Evolutionary conservation across 768 basidiomycete species (phyloP).

Genomic region (Symmetrospora coprosmae): DNA sequence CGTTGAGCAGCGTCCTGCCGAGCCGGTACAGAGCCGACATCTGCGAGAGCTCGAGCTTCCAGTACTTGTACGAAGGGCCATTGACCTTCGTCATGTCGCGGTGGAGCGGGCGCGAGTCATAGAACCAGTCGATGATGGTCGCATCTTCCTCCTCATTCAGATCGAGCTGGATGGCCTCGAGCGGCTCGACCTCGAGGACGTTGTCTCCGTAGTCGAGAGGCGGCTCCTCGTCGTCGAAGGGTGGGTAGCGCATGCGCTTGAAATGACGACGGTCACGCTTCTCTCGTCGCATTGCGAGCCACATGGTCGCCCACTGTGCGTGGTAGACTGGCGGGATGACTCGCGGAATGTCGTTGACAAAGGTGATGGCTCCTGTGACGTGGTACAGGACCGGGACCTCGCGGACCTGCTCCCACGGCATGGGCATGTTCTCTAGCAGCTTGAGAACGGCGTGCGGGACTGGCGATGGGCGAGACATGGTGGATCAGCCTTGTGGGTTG

Average conservation of each 20-base stretch:
- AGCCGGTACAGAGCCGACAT: slow-evolving; percentile 96
- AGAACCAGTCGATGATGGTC: slow-evolving; percentile 94
- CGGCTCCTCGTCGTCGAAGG: slow-evolving; percentile 98
- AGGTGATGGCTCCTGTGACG: slow-evolving; percentile 97
- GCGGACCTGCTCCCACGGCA: slow-evolving; percentile 60
- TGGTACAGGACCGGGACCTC: slow-evolving; percentile 98
- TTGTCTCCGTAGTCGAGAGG: slow-evolving; percentile 99
- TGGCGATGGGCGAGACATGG: background rate
- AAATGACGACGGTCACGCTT: slow-evolving; percentile 97
- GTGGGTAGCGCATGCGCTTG: slow-evolving; percentile 99
- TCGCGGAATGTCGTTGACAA: slow-evolving; percentile 94
- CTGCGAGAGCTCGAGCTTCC: slow-evolving; percentile 79
- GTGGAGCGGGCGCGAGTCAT: slow-evolving; percentile 84
- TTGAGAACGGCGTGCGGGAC: slow-evolving; percentile 99
- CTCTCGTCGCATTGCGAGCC: slow-evolving; percentile 97
- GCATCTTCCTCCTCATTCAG: slow-evolving; percentile 80
- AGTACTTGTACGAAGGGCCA: slow-evolving; percentile 81
- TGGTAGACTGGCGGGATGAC: slow-evolving; percentile 96
- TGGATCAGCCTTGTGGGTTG: background rate
- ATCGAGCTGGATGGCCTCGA: slow-evolving; percentile 95
- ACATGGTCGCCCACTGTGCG: slow-evolving; percentile 99
- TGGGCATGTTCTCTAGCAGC: slow-evolving; percentile 78
- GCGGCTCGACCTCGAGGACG: slow-evolving; percentile 88
- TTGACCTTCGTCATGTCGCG: slow-evolving; percentile 59
- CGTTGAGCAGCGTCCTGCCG: slow-evolving; percentile 81